Evolutionary conservation across 306 rosid species (phyloP), one percentile per base, ranked within the genome.

Genomic region (Amphicarpaea edgeworthii): DNA sequence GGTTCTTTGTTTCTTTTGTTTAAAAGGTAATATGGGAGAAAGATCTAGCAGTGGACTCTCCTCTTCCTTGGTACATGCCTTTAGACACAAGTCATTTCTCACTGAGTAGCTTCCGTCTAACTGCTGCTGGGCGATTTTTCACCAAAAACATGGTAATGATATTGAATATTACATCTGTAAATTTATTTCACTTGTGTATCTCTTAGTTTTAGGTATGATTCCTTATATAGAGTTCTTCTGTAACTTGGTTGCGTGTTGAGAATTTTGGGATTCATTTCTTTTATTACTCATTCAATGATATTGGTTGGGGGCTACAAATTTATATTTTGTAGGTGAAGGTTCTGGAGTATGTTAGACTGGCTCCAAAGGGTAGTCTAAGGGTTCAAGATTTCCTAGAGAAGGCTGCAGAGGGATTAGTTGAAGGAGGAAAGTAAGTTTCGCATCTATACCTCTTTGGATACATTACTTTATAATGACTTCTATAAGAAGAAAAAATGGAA

Each of bases 361-460:
- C 99, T 58, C 99, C 99, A 24, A 82, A 85, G 83, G 99, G 99
- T 65, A 95, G 99, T 83, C 91, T 49, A 72, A 89, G 97, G 78
- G 97, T 95, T 83, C 99, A 95, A 85, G 83, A 85, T 50, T 92
- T 95, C 73, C 90, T 92, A 15, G 97, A 92, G 89, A 80, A 90
- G 79, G 99, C 99, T 58, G 97, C 97, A 20, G 97, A 85, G 77
- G 97, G 96, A 51, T 91, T 95, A 14, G 97, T 90, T 53, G 99
- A 80, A 70, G 99, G 99, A 41, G 99, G 97, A 92, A 92, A 90
- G 99, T 95, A 86, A 92, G 97, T 95, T n/a, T 76, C 54, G 14
- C 70, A 49, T 81, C 41, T 61, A 3, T 69, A n/a, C n/a, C 37
- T 14, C 14, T n/a, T n/a, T n/a, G n/a, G n/a, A n/a, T n/a, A n/a